phyloP scores from a whole-genome alignment of 768 basidiomycete species.

The Coprinopsis sp. region DNA sequence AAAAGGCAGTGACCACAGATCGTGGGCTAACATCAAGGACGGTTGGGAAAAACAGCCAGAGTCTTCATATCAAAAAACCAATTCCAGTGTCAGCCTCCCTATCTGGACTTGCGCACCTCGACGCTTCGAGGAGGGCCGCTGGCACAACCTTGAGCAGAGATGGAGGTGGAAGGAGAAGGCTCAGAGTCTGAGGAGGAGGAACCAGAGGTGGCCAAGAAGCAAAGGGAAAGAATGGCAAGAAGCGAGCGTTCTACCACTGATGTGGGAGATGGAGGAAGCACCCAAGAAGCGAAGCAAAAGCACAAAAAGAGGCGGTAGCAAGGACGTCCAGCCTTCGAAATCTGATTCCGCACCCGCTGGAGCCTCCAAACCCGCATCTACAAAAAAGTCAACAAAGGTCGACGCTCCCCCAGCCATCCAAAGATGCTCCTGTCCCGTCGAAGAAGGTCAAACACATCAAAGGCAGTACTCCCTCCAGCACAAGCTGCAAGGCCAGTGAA shows the following conservation, averaged over 20 bases:
- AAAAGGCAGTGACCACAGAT: conserved; percentile 74
- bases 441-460: too few species aligned
- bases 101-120: conserved; percentile 85
- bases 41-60: conserved; percentile 92
- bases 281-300: conserved; percentile 43
- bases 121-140: conserved; percentile 54
- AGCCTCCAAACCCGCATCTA: conserved; percentile 10
- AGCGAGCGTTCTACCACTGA: conserved; percentile 33
- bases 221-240: conserved; percentile 21
- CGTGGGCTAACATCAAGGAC: conserved; percentile 61
- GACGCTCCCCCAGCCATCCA: too few species aligned
- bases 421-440: too few species aligned
- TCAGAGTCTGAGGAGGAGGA: conserved; percentile 7
- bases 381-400: conserved; percentile 15
- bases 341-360: conserved; percentile 4
- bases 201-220: conserved; percentile 17
- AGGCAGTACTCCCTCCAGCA: too few species aligned
- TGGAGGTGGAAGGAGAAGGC: conserved; percentile 7
- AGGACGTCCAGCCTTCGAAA: background rate
- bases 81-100: conserved; percentile 77
- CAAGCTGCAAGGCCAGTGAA: too few species aligned
- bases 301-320: conserved; percentile 25
- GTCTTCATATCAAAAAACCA: conserved; percentile 88
- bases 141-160: conserved; percentile 47
- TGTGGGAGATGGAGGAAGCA: conserved; percentile 30